A percentile compares a stretch with the other conserved stretches of the same genome.
These are phyloP conservation scores for Chrysoporthe austroafricana DNA, from an alignment of 2,329 filamentous ascomycete genomes.

Conservation along the genomic window DNA sequence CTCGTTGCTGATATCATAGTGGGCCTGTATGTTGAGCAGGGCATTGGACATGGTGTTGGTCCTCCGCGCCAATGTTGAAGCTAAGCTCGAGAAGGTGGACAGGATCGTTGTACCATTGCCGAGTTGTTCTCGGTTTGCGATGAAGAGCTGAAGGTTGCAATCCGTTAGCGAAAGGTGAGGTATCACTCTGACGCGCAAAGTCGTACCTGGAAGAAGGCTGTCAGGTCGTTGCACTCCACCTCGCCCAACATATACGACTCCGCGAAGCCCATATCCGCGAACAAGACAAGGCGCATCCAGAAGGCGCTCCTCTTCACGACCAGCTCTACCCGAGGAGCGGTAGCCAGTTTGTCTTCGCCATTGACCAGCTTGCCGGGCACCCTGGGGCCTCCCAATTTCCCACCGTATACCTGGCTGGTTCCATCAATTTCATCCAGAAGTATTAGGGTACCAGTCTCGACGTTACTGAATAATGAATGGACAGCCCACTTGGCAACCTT, in stretches of 20 bases:
- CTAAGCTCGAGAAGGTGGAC: conserved; percentile 60
- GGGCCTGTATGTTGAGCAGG: conserved; percentile 69
- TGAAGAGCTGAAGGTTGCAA: conserved; percentile 60
- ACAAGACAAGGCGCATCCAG: conserved; percentile 70
- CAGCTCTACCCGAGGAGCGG: conserved; percentile 55
- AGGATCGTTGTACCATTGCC: conserved; percentile 67
- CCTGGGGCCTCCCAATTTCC: conserved; percentile 45
- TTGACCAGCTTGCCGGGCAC: conserved; percentile 39
- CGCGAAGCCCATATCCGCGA: conserved; percentile 76
- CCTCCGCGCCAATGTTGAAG: conserved; percentile 61
- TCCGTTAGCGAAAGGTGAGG: conserved; percentile 11
- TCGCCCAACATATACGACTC: conserved; percentile 76
- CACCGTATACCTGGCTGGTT: conserved; percentile 48
- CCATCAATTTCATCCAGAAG: conserved; percentile 52
- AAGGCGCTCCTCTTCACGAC: conserved; percentile 68
- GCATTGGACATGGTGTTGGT: conserved; percentile 63
- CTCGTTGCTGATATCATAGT: conserved; percentile 77
- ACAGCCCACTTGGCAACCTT: conserved; percentile 51
- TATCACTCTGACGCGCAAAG: neutral
- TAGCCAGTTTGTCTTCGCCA: conserved; percentile 43
- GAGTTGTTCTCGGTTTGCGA: conserved; percentile 66
- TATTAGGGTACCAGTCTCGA: conserved; percentile 52
- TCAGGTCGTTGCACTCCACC: conserved; percentile 67
- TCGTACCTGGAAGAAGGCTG: conserved; percentile 68
- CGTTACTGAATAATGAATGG: conserved; percentile 49